These are phyloP conservation scores for Chalciporus chontae DNA, from an alignment of 768 basidiomycete genomes.

Conservation along the genomic window DNA sequence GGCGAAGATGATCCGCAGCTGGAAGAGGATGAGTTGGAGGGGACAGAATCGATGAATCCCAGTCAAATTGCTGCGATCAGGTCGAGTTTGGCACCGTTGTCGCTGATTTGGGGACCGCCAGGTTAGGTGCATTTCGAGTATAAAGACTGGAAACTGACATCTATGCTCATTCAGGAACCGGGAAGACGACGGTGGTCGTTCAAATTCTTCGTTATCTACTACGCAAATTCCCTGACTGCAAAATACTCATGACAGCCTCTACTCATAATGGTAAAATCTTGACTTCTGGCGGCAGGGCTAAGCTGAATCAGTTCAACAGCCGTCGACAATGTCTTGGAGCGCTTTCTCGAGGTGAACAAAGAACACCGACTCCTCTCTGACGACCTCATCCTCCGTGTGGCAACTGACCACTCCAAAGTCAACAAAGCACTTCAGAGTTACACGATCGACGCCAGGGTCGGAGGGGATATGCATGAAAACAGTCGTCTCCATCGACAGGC, in stretches of 20 bases:
- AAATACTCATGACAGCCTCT: slow-evolving; percentile 68
- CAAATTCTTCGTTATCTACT: slow-evolving; percentile 49
- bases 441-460: slow-evolving; percentile 62
- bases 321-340: slow-evolving; percentile 67
- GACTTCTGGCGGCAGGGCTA: too few species aligned
- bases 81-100: slow-evolving; percentile 42
- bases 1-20: neutral
- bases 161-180: slow-evolving; percentile 46
- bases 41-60: slow-evolving; percentile 39
- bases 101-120: slow-evolving; percentile 70
- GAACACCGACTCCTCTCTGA: slow-evolving; percentile 42
- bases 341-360: slow-evolving; percentile 51
- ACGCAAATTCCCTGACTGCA: slow-evolving; percentile 31
- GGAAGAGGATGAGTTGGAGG: slow-evolving; percentile 13
- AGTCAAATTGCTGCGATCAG: slow-evolving; percentile 53
- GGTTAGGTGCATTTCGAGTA: slow-evolving; percentile 30
- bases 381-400: slow-evolving; percentile 62
- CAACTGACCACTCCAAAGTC: slow-evolving; percentile 63
- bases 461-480: slow-evolving; percentile 56
- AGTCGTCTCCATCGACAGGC: slow-evolving; percentile 55
- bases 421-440: slow-evolving; percentile 53
- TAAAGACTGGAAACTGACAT: neutral
- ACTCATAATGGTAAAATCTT: slow-evolving; percentile 55
- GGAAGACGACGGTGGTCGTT: slow-evolving; percentile 69
- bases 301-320: slow-evolving; percentile 36